A percentile compares a stretch with the other conserved stretches of the same genome.
Evolutionary conservation across 139 green algal genomes (phyloP).

Genomic region (Tetradesmus lagerheimii): DNA sequence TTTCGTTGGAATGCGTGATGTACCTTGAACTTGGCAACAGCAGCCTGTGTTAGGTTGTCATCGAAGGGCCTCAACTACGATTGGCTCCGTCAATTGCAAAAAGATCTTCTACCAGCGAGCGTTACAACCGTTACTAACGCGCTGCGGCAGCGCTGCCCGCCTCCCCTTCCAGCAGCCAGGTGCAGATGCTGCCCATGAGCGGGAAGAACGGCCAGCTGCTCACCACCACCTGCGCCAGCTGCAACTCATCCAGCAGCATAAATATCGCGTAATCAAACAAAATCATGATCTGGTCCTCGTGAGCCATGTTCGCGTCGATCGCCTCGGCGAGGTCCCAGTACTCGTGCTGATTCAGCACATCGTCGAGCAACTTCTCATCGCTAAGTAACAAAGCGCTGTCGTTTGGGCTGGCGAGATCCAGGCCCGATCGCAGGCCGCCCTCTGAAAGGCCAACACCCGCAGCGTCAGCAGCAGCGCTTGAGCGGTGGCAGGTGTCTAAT

Average conservation of each 20-base stretch:
- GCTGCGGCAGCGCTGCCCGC: no score
- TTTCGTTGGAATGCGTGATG: no score
- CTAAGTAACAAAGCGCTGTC: background rate
- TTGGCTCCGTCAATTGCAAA: no score
- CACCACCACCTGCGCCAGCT: background rate
- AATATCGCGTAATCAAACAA: slow-evolving; percentile 22
- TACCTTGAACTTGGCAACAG: no score
- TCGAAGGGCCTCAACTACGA: no score
- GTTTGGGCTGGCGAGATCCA: background rate
- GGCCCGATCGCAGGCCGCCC: background rate
- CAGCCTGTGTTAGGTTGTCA: no score
- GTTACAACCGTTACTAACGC: background rate
- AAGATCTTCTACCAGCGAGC: no score
- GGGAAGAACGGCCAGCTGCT: slow-evolving; percentile 26
- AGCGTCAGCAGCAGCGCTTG: background rate
- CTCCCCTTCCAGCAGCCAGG: background rate
- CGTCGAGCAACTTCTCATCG: background rate
- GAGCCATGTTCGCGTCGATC: slow-evolving; percentile 13
- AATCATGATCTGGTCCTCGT: slow-evolving; percentile 23
- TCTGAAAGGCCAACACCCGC: background rate
- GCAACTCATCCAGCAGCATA: slow-evolving; percentile 14
- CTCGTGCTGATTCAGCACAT: background rate
- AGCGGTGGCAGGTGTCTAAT: background rate
- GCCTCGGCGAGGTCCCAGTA: background rate
- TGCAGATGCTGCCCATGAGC: slow-evolving; percentile 1